A percentile compares a stretch with the other conserved stretches of the same genome.
Conservation (phyloP, 2,329 filamentous ascomycete genomes). For the Pseudogymnoascus sp. region DNA sequence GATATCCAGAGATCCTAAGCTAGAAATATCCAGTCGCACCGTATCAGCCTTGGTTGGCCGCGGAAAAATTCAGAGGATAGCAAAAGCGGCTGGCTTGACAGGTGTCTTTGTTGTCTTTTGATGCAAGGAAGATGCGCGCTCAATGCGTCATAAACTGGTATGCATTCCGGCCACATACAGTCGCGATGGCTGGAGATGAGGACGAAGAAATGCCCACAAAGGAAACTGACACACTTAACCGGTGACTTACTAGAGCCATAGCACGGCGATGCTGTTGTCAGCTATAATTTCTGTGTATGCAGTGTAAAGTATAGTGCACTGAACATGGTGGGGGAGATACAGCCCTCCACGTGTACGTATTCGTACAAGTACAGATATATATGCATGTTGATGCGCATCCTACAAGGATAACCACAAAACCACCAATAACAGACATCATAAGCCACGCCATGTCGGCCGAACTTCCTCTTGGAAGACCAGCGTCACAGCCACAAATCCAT, state of each 20-base stretch:
- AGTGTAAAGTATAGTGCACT: background rate
- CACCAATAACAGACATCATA: background rate
- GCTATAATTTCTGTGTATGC: background rate
- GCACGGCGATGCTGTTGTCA: background rate
- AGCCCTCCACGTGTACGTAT: background rate
- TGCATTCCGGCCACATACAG: background rate
- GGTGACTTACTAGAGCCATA: background rate
- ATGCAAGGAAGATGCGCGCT: background rate
- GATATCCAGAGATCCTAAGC: background rate
- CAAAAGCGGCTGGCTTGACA: background rate
- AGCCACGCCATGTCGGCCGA: background rate
- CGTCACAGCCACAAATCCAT: background rate
- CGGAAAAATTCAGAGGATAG: background rate
- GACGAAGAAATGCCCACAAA: background rate
- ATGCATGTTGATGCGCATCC: background rate
- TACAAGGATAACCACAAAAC: background rate
- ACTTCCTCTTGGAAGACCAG: background rate
- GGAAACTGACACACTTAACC: background rate
- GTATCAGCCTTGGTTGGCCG: background rate
- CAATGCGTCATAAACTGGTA: conserved; percentile 4
- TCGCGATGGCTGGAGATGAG: background rate
- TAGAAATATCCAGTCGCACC: background rate
- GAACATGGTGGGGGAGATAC: background rate
- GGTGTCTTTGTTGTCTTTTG: background rate
- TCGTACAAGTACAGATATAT: background rate